Conservation (phyloP, 2,329 filamentous ascomycete species). For the Allantophomopsis cytisporea region DNA sequence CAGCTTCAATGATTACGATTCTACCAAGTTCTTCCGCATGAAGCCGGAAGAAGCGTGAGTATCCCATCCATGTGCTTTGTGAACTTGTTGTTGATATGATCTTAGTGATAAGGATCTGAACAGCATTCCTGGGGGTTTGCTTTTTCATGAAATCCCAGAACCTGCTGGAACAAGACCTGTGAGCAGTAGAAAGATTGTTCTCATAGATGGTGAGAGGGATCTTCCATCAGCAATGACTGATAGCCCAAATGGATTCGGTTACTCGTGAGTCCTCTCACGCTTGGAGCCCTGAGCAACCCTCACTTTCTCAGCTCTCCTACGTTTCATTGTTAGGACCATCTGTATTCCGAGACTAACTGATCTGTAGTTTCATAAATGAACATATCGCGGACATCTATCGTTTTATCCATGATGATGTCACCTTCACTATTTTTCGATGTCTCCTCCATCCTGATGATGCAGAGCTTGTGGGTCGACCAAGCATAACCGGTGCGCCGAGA, state of each 20-base stretch:
- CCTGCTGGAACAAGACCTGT: conserved; percentile 20
- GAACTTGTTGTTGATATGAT: too few species aligned
- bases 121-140: conserved; percentile 29
- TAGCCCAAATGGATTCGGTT: neutral
- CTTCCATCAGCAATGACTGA: conserved; percentile 1
- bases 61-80: conserved; percentile 2
- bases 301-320: too few species aligned
- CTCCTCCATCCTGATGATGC: conserved; percentile 10
- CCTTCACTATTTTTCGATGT: conserved; percentile 14
- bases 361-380: conserved; percentile 12
- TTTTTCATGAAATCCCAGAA: conserved; percentile 48
- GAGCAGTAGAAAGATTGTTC: conserved; percentile 14
- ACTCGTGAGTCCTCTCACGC: conserved; percentile 2
- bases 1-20: too few species aligned
- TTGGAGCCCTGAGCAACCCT: neutral
- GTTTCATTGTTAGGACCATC: too few species aligned
- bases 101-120: conserved; percentile 21
- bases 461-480: conserved; percentile 1
- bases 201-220: conserved; percentile 13
- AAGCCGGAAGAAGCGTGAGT: conserved; percentile 1
- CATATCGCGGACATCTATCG: conserved; percentile 10
- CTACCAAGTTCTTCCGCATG: too few species aligned
- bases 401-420: conserved; percentile 14
- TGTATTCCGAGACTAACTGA: neutral
- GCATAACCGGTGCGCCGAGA: too few species aligned